A percentile compares a stretch with the other conserved stretches of the same genome.
Conservation (phyloP, 2,329 filamentous ascomycete genomes). For the Phyllosticta citrichinensis region DNA sequence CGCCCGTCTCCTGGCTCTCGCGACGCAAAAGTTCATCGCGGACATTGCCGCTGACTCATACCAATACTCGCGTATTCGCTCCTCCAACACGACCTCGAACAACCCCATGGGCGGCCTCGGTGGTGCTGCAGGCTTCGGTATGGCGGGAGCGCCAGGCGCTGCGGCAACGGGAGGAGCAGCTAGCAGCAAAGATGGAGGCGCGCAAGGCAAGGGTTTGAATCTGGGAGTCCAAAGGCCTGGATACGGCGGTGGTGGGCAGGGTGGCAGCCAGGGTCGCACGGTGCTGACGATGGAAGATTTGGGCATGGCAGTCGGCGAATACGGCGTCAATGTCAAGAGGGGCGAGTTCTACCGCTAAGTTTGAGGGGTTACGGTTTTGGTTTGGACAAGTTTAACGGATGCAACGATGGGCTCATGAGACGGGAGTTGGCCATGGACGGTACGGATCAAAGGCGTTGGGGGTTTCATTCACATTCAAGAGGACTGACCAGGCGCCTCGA, state of each 20-base stretch:
- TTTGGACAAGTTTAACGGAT: neutral
- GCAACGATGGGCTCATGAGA: neutral
- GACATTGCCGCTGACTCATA: constrained; percentile 97
- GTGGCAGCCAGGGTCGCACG: constrained; percentile 79
- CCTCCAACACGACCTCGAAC: constrained; percentile 81
- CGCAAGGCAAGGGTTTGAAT: constrained; percentile 37
- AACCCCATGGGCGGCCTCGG: constrained; percentile 85
- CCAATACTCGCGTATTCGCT: constrained; percentile 91
- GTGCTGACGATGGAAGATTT: constrained; percentile 98
- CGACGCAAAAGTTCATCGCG: constrained; percentile 98
- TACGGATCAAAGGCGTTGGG: neutral
- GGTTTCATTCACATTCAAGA: neutral
- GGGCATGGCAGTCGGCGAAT: constrained; percentile 95
- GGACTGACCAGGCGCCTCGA: neutral
- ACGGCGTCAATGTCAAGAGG: constrained; percentile 93
- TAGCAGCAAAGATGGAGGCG: constrained; percentile 30
- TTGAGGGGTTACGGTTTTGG: neutral
- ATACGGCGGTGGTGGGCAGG: constrained; percentile 72
- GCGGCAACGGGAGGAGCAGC: constrained; percentile 45
- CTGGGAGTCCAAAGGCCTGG: constrained; percentile 41
- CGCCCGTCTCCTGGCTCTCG: constrained; percentile 84
- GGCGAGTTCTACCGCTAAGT: constrained; percentile 85
- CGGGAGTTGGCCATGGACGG: neutral
- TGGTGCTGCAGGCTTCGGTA: constrained; percentile 61
- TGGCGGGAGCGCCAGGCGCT: constrained; percentile 46